Evolutionary conservation across 805 yeast species (phyloP).

Genomic region (Ogataea parapolymorpha): DNA sequence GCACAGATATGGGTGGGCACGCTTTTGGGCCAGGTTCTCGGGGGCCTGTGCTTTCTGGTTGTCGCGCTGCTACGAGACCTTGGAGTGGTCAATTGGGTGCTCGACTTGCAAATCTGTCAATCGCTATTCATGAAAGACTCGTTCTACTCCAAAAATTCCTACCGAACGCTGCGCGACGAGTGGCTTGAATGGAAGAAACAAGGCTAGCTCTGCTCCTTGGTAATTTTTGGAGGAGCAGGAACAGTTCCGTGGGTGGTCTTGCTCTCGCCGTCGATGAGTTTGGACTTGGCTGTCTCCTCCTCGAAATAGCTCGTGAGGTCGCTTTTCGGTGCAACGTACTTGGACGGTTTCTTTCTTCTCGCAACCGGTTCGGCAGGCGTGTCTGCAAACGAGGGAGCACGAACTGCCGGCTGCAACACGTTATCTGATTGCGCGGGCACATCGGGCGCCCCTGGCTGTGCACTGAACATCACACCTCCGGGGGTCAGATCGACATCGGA

Average conservation of each 20-base stretch:
- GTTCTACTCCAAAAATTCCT: conserved; percentile 25
- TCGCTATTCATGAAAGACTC: conserved; percentile 59
- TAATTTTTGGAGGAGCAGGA: conserved; percentile 37
- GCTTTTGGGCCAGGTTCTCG: conserved; percentile 57
- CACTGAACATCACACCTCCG: conserved; percentile 23
- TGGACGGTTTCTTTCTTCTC: conserved; percentile 17
- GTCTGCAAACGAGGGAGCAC: conserved; percentile 24
- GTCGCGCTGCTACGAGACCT: conserved; percentile 56
- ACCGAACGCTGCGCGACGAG: conserved; percentile 21
- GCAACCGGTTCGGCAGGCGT: conserved; percentile 9
- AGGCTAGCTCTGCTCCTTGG: not conserved
- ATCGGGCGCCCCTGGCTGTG: conserved; percentile 1
- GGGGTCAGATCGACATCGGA: conserved; percentile 22
- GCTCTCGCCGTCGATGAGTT: conserved; percentile 36
- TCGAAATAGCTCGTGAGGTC: conserved; percentile 39
- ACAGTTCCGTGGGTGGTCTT: conserved; percentile 21
- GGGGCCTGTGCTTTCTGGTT: conserved; percentile 52
- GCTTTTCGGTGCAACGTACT: conserved; percentile 12
- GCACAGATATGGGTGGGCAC: conserved; percentile 76
- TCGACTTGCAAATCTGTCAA: conserved; percentile 54
- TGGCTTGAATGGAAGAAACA: conserved; percentile 26
- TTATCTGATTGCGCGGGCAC: conserved; percentile 12
- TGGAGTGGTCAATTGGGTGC: conserved; percentile 65
- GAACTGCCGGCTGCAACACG: conserved; percentile 20
- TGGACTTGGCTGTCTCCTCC: conserved; percentile 40